Conservation (phyloP, 805 yeast genomes). For the Saturnispora diversa region DNA sequence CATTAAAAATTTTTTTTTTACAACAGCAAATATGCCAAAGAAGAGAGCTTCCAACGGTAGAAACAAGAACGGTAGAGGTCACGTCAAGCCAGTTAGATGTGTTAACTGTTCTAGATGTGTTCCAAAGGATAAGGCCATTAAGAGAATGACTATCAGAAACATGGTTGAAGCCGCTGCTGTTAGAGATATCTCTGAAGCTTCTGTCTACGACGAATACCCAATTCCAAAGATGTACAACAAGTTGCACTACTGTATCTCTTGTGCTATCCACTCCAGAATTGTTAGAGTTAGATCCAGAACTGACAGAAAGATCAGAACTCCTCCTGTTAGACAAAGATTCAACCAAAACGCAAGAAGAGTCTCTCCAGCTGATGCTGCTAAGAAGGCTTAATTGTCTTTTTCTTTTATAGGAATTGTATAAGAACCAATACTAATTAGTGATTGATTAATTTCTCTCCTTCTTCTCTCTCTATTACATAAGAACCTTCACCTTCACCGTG, state of each 20-base stretch:
- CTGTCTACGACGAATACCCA: conserved; percentile 98
- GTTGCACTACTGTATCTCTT: conserved; percentile 99
- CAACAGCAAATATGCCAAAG: conserved; percentile 80
- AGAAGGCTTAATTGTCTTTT: conserved; percentile 72
- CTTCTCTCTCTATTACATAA: too few species aligned
- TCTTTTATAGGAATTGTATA: conserved; percentile 4
- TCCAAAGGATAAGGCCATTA: conserved; percentile 99
- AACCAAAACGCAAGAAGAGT: conserved; percentile 84
- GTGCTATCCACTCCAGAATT: conserved; percentile 99
- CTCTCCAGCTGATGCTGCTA: conserved; percentile 96
- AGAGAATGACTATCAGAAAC: conserved; percentile 99
- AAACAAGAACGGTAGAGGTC: conserved; percentile 99
- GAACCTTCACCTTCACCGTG: too few species aligned
- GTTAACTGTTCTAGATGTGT: conserved; percentile 99
- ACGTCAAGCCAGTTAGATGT: conserved; percentile 99
- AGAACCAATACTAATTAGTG: conserved; percentile 3
- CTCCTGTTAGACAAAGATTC: conserved; percentile 99
- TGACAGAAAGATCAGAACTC: conserved; percentile 98
- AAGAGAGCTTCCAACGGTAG: conserved; percentile 99
- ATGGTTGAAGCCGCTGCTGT: conserved; percentile 99
- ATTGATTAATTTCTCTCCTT: too few species aligned
- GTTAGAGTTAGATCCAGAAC: conserved; percentile 99
- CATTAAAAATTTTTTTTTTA: neutral
- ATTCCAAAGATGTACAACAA: conserved; percentile 99
- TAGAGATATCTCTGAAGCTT: conserved; percentile 99